Conservation (phyloP, 2,329 filamentous ascomycete species). For the Colletotrichum navitas region DNA sequence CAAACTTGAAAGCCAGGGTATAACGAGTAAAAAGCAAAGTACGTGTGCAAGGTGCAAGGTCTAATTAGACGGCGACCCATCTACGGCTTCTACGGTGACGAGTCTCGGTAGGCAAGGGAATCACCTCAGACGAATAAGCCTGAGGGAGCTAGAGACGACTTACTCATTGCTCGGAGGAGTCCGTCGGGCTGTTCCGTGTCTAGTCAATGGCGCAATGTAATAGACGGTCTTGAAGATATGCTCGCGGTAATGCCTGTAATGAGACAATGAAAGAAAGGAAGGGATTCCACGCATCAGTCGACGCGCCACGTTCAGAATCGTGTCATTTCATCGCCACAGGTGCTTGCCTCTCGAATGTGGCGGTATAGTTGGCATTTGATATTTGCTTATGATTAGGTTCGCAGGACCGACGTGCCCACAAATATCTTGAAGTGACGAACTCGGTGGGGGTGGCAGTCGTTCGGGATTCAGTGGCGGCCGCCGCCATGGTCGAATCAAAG, state of each 20-base stretch:
- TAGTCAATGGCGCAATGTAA: background rate
- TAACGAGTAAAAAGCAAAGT: background rate
- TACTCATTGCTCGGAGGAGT: background rate
- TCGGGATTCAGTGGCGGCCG: slow-evolving; percentile 11
- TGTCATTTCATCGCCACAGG: background rate
- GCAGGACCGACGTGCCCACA: background rate
- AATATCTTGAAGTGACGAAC: background rate
- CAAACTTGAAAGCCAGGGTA: background rate
- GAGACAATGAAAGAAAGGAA: background rate
- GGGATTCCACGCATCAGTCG: background rate
- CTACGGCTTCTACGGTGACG: background rate
- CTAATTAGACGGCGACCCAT: background rate
- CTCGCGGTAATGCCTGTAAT: background rate
- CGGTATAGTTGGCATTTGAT: background rate
- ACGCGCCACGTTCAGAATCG: background rate
- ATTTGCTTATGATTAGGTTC: background rate
- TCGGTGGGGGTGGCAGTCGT: background rate
- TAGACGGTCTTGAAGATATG: background rate
- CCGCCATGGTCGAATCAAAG: slow-evolving; percentile 32
- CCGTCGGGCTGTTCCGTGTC: background rate
- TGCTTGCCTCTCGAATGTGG: background rate
- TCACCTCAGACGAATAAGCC: slow-evolving; percentile 34
- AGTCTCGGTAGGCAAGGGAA: slow-evolving; percentile 5
- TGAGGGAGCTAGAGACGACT: slow-evolving; percentile 20
- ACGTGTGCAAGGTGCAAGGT: background rate